A percentile compares a stretch with the other conserved stretches of the same genome.
phyloP scores from a whole-genome alignment of 177 flowering plant genomes.

The Telopea speciosissima region DNA sequence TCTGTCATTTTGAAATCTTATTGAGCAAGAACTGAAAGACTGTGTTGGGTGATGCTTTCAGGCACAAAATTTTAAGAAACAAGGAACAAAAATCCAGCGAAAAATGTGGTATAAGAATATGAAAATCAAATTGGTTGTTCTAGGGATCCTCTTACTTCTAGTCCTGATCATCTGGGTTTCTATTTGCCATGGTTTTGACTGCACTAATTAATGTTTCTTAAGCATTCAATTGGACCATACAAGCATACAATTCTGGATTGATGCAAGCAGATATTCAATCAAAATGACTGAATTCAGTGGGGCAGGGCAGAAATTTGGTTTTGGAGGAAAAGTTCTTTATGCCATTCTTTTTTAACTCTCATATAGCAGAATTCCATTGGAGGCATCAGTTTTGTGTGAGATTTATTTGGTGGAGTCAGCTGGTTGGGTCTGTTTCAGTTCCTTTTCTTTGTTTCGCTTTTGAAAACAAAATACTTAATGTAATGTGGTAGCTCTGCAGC shows the following conservation, averaged over 20 bases:
- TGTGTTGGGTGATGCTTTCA: slow-evolving; percentile 22
- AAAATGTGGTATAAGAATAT: slow-evolving; percentile 94
- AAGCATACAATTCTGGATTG: neutral
- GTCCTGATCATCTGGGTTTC: slow-evolving; percentile 76
- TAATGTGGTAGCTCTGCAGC: too few relatives aligned
- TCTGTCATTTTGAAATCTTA: neutral
- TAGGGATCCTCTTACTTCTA: slow-evolving; percentile 67
- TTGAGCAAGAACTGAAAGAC: neutral
- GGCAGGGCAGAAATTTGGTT: neutral
- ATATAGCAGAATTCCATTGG: too few relatives aligned
- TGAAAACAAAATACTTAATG: neutral
- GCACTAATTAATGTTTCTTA: slow-evolving; percentile 47
- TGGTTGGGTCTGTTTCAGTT: neutral
- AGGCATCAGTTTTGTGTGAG: neutral
- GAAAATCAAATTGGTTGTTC: slow-evolving; percentile 83
- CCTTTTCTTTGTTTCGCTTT: neutral
- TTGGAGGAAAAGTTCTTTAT: neutral
- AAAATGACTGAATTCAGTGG: neutral
- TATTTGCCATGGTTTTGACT: slow-evolving; percentile 76
- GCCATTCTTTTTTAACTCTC: neutral
- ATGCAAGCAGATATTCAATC: neutral
- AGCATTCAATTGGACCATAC: too few relatives aligned
- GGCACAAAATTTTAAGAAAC: slow-evolving; percentile 65
- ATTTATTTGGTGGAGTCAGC: neutral
- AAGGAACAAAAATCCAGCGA: slow-evolving; percentile 65